phyloP scores from a whole-genome alignment of 1,284 basidiomycete species.

The Ustilago curta region DNA sequence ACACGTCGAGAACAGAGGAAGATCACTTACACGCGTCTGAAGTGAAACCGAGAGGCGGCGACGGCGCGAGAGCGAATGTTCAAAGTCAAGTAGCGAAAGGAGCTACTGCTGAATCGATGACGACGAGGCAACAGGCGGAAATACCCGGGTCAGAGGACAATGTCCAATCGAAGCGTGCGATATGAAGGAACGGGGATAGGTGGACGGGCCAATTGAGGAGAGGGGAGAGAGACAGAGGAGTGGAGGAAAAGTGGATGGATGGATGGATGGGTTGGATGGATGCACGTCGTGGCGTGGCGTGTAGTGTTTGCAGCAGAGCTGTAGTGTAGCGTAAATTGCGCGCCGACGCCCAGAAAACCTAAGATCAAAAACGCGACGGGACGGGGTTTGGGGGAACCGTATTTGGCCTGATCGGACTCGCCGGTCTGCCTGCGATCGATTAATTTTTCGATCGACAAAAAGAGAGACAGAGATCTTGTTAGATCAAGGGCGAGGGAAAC shows the following conservation, averaged over 20 bases:
- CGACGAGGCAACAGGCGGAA: conserved; percentile 3
- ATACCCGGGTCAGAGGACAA: conserved; percentile 27
- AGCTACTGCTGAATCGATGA: conserved; percentile 16
- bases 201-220: conserved; percentile 10
- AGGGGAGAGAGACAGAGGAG: conserved; percentile 2
- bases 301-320: background rate
- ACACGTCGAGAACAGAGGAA: conserved; percentile 20
- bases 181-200: conserved; percentile 12
- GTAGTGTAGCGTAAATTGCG: background rate
- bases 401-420: conserved; percentile 18
- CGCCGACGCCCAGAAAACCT: background rate
- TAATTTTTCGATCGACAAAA: conserved; percentile 10
- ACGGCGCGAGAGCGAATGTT: conserved; percentile 33
- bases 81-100: conserved; percentile 14
- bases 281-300: conserved; percentile 20
- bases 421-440: conserved; percentile 10
- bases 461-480: background rate
- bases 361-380: conserved; percentile 13
- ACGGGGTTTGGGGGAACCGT: background rate
- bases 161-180: conserved; percentile 6
- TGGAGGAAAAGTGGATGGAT: conserved; percentile 38
- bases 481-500: conserved; percentile 4
- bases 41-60: conserved; percentile 32
- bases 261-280: conserved; percentile 13
- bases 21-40: conserved; percentile 46